A percentile compares a stretch with the other conserved stretches of the same genome.
phyloP scores from a whole-genome alignment of 2,329 filamentous ascomycete genomes.

The Cladosporium oxysporum region DNA sequence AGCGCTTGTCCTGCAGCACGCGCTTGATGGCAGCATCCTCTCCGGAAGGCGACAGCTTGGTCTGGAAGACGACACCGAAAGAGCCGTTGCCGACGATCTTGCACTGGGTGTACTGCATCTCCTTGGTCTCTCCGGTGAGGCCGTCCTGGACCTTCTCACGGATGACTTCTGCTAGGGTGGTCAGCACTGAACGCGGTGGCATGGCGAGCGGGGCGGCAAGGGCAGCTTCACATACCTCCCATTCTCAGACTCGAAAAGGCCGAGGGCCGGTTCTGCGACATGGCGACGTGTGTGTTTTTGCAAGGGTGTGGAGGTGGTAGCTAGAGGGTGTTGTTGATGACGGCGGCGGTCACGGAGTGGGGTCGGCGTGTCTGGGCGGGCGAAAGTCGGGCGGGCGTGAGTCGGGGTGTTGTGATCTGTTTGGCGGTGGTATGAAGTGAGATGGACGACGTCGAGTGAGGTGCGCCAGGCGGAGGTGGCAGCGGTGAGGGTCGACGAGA shows the following conservation, averaged over 20 bases:
- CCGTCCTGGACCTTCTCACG: conserved; percentile 99
- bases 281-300: conserved; percentile 41
- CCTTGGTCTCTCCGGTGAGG: conserved; percentile 91
- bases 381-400: conserved; percentile 12
- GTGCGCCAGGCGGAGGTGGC: background rate
- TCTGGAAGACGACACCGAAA: conserved; percentile 98
- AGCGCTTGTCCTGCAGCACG: conserved; percentile 97
- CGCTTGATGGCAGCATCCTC: conserved; percentile 99
- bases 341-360: conserved; percentile 6
- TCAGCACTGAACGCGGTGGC: conserved; percentile 36
- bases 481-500: background rate
- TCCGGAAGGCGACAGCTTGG: conserved; percentile 94
- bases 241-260: conserved; percentile 88
- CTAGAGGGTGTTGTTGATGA: background rate
- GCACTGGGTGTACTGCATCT: conserved; percentile 98
- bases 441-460: no score
- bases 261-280: conserved; percentile 91
- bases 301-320: background rate
- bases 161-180: conserved; percentile 74
- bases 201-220: conserved; percentile 21
- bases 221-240: conserved; percentile 73
- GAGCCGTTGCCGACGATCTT: conserved; percentile 99
- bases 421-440: no score
- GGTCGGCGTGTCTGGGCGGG: conserved; percentile 8
- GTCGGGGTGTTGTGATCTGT: background rate